Conservation (phyloP, 257 asterid genomes). For the Ophiorrhiza pumila region DNA sequence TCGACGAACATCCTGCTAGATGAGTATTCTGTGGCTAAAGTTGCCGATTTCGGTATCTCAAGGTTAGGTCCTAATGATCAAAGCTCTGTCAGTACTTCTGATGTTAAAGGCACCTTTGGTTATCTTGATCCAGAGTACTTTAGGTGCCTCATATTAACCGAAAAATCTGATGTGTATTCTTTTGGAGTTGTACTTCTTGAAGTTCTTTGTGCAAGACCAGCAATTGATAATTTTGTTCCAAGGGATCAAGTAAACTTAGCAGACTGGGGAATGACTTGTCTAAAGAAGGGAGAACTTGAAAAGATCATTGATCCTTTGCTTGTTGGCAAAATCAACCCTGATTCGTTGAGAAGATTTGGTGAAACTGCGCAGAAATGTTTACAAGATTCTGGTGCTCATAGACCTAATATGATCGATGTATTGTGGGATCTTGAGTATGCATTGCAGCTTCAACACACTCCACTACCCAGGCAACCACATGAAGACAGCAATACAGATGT, state of each 20-base stretch:
- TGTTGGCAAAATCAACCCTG: constrained; percentile 38
- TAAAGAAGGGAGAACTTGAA: constrained; percentile 34
- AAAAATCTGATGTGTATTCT: constrained; percentile 60
- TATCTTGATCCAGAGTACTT: too few relatives aligned
- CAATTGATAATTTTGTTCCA: constrained; percentile 23
- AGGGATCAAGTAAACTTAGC: constrained; percentile 44
- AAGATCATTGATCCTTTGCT: constrained; percentile 47
- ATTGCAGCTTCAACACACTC: constrained; percentile 37
- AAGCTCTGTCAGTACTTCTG: constrained; percentile 13
- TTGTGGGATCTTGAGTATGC: constrained; percentile 63
- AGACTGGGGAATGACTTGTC: constrained; percentile 50
- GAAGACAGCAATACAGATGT: constrained; percentile 43
- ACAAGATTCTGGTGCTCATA: constrained; percentile 39
- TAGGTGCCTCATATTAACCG: constrained; percentile 50
- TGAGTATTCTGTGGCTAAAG: constrained; percentile 51
- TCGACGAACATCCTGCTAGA: constrained; percentile 63
- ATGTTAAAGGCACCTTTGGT: constrained; percentile 55
- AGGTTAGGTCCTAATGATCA: constrained; percentile 9
- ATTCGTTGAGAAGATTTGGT: constrained; percentile 46
- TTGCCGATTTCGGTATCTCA: constrained; percentile 28
- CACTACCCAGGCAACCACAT: constrained; percentile 18
- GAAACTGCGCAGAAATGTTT: constrained; percentile 50
- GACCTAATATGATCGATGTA: constrained; percentile 58
- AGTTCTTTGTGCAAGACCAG: constrained; percentile 58
- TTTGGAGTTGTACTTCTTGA: constrained; percentile 71